phyloP scores from a whole-genome alignment of 441 rosid species.

The Macaranga tanarius region DNA sequence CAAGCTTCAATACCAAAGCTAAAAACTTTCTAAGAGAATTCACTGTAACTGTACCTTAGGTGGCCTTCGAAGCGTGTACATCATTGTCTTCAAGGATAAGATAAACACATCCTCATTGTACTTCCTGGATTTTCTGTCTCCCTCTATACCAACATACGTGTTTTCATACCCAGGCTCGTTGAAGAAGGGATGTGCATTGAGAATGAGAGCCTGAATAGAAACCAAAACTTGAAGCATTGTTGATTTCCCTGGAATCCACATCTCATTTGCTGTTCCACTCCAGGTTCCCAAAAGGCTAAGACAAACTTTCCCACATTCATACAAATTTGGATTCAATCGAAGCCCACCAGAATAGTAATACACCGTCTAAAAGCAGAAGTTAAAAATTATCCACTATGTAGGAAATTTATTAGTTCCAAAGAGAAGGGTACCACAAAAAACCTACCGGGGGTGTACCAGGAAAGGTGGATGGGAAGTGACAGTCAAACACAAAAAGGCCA shows the following conservation, averaged over 20 bases:
- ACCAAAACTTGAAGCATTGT: constrained; percentile 75
- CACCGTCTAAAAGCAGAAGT: constrained; percentile 41
- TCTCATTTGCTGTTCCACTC: constrained; percentile 49
- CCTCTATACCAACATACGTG: constrained; percentile 30
- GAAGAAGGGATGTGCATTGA: constrained; percentile 55
- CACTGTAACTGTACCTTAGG: constrained; percentile 43
- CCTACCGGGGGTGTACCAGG: constrained; percentile 57
- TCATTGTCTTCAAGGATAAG: constrained; percentile 61
- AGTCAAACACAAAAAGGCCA: constrained; percentile 67
- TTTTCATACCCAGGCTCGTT: constrained; percentile 64
- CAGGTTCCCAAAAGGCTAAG: constrained; percentile 71
- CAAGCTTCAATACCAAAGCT: neutral
- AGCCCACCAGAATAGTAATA: constrained; percentile 70
- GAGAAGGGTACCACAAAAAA: neutral
- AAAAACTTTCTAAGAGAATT: neutral
- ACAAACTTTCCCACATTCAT: constrained; percentile 66
- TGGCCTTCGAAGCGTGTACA: constrained; percentile 51
- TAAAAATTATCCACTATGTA: constrained; percentile 9
- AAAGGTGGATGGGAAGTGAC: constrained; percentile 50
- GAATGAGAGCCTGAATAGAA: constrained; percentile 59
- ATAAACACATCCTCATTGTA: constrained; percentile 49
- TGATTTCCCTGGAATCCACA: constrained; percentile 53
- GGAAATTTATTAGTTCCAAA: constrained; percentile 9
- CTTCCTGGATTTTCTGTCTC: constrained; percentile 34
- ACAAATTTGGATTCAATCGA: constrained; percentile 60